phyloP scores from a whole-genome alignment of 805 yeast species.

The Myxozyma monticola region DNA sequence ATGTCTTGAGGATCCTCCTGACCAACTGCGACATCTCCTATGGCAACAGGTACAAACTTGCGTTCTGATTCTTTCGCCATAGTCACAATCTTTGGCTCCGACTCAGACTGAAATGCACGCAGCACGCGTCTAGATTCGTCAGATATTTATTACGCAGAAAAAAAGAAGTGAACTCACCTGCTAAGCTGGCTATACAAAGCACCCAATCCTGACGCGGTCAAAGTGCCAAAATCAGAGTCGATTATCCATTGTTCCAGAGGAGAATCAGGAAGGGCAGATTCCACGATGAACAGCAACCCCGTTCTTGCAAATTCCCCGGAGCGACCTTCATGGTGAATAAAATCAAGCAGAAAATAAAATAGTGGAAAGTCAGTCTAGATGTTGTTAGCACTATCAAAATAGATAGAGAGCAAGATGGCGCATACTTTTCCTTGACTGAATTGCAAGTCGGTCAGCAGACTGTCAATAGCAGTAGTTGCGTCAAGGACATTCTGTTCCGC shows the following conservation, averaged over 20 bases:
- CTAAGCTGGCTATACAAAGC: slow-evolving; percentile 35
- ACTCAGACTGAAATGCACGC: slow-evolving; percentile 24
- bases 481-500: slow-evolving; percentile 4
- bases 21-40: slow-evolving; percentile 3
- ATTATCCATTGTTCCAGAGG: slow-evolving; percentile 34
- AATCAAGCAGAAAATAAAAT: slow-evolving; percentile 33
- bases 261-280: slow-evolving; percentile 27
- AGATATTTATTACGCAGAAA: background rate
- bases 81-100: slow-evolving; percentile 31
- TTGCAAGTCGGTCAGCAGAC: slow-evolving; percentile 15
- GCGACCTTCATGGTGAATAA: slow-evolving; percentile 34
- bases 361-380: slow-evolving; percentile 32
- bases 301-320: slow-evolving; percentile 36
- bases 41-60: slow-evolving; percentile 11
- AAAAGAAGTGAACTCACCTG: slow-evolving; percentile 16
- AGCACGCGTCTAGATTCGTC: slow-evolving; percentile 13
- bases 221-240: slow-evolving; percentile 34
- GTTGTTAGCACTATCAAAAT: background rate
- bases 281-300: slow-evolving; percentile 35
- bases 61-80: slow-evolving; percentile 27
- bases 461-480: slow-evolving; percentile 10
- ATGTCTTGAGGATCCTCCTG: slow-evolving; percentile 16
- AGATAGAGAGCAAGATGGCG: too few species aligned
- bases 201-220: slow-evolving; percentile 38
- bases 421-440: slow-evolving; percentile 2